Evolutionary conservation across 2,329 filamentous ascomycete species (phyloP), one percentile per base, ranked within the genome.

Genomic region (Trichoderma breve): DNA sequence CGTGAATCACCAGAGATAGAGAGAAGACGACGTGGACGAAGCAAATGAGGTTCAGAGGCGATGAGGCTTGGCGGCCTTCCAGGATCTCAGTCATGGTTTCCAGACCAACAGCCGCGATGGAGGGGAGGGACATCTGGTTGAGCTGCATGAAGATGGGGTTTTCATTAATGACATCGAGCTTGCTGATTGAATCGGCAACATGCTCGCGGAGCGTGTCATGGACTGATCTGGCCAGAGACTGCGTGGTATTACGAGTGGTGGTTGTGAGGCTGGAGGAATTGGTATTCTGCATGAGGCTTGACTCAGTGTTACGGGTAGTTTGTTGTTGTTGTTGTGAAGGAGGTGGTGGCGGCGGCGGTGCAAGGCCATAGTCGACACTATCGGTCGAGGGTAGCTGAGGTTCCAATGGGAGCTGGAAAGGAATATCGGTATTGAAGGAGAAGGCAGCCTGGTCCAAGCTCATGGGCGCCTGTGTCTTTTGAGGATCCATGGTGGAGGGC

Each of bases 11-110:
- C 11, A 87, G 74, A 4, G 84, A 86, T 47, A 88, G 81, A 14
- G 86, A 84, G 73, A 87, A 88, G 28, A 85, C 79, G 24, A 88
- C 73, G 70, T 89, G 86, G 36, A 87, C 76, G 73, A 88, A 85
- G 75, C 86, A 88, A 2, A 89, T 75, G 3, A 83, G 81, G 32
- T 86, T 81, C 32, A 85, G 74, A 4, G 86, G 80, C 1, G 83
- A 82, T 3, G 78, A 76, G 0, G 80, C 77, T 7, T 78, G 77
- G n/a, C 75, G 75, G 3, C 83, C 84, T 26, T 81, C 77, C 0
- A 87, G 74, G 5, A 86, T 78, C 12, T 76, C 77, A 8, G 77
- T 80, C 24, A 88, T 78, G 6, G 81, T 78, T 21, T 80, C 74
- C 3, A 88, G 79, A 9, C 86, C 87, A 7, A 74, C 80, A 2